Conservation (phyloP, 2,329 filamentous ascomycete genomes). For the Fusarium pseudocircinatum region DNA sequence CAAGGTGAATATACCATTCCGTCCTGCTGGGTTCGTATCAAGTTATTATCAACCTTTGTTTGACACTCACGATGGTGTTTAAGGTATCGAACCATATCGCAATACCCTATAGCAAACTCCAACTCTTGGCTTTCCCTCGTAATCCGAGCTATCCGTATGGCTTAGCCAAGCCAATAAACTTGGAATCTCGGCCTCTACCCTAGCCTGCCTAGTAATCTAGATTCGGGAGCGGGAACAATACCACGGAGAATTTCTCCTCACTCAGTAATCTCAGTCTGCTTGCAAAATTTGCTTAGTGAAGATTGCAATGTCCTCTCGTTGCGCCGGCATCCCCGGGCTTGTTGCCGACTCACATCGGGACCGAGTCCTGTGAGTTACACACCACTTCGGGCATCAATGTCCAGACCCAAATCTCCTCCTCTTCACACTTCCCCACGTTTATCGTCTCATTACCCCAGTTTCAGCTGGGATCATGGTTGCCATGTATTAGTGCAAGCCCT, state of each 20-base stretch:
- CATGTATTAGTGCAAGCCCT: constrained; percentile 10
- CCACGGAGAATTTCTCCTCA: constrained; percentile 19
- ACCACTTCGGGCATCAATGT: constrained; percentile 27
- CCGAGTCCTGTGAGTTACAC: background rate
- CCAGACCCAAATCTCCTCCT: constrained; percentile 3
- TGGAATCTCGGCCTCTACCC: background rate
- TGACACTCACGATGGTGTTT: background rate
- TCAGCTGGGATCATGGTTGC: constrained; percentile 6
- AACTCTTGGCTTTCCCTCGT: background rate
- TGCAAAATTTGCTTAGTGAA: background rate
- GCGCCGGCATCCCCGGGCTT: background rate
- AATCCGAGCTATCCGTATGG: constrained; percentile 9
- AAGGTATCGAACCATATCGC: background rate
- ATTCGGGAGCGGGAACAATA: constrained; percentile 27
- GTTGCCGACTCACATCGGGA: constrained; percentile 1
- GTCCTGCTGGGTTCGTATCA: background rate
- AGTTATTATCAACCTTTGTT: background rate
- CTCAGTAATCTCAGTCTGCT: background rate
- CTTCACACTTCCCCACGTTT: constrained; percentile 15
- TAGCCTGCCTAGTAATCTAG: constrained; percentile 20
- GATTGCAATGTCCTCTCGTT: background rate
- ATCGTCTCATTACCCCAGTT: constrained; percentile 19
- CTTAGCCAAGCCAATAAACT: background rate
- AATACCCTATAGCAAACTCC: background rate
- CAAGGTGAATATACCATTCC: background rate